Evolutionary conservation across 2,329 filamentous ascomycete genomes (phyloP).

Genomic region (Laburnicola sp.): DNA sequence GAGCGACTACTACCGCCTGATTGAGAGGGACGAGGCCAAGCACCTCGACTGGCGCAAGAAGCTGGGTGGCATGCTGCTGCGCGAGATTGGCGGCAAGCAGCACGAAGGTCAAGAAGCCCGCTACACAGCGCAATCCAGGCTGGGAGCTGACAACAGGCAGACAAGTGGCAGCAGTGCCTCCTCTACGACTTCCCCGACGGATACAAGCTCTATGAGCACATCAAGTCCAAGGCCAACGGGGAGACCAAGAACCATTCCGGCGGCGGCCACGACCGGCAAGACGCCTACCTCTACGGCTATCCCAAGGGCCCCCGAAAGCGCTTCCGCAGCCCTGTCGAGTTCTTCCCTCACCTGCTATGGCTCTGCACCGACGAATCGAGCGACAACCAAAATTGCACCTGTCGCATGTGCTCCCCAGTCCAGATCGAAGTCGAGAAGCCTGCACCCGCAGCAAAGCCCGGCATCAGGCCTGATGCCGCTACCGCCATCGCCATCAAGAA

Average conservation of each 20-base stretch:
- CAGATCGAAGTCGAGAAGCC: slow-evolving; percentile 51
- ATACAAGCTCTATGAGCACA: slow-evolving; percentile 62
- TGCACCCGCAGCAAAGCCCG: slow-evolving; percentile 21
- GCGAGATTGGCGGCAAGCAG: slow-evolving; percentile 50
- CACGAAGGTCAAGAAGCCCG: slow-evolving; percentile 33
- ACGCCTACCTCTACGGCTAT: slow-evolving; percentile 64
- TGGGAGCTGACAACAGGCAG: slow-evolving; percentile 40
- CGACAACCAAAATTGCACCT: slow-evolving; percentile 59
- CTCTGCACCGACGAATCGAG: slow-evolving; percentile 57
- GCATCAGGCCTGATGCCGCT: slow-evolving; percentile 25
- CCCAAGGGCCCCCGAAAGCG: slow-evolving; percentile 60
- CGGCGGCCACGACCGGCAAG: slow-evolving; percentile 58
- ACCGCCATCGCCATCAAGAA: slow-evolving; percentile 21
- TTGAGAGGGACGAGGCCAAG: slow-evolving; percentile 56
- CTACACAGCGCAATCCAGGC: not conserved
- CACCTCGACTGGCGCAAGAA: slow-evolving; percentile 62
- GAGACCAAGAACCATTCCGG: slow-evolving; percentile 55
- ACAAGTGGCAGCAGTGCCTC: slow-evolving; percentile 51
- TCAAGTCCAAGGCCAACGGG: slow-evolving; percentile 56
- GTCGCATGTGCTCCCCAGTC: slow-evolving; percentile 61
- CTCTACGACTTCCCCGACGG: slow-evolving; percentile 59
- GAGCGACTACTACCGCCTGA: slow-evolving; percentile 58
- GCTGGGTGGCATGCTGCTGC: slow-evolving; percentile 61
- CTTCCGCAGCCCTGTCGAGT: slow-evolving; percentile 62
- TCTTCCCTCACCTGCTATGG: slow-evolving; percentile 63